Evolutionary conservation across 306 rosid genomes (phyloP).

Genomic region (Trifolium dubium): DNA sequence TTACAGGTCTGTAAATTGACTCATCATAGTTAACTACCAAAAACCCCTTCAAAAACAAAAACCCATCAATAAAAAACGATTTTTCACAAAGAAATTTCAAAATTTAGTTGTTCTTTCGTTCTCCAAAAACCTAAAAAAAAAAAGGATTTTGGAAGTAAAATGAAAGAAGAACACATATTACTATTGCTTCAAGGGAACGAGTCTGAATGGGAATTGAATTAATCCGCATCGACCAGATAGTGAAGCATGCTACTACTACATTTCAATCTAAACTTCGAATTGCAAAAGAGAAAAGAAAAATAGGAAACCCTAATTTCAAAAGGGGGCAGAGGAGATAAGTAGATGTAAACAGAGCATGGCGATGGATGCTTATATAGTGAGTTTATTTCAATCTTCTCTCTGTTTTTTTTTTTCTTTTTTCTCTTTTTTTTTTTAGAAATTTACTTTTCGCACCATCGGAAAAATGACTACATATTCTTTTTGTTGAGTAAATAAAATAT

Average conservation of each 20-base stretch:
- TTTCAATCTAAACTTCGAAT: not conserved
- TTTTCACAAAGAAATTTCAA: no score
- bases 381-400: no score
- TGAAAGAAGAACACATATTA: conserved; percentile 52
- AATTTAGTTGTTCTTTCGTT: conserved; percentile 60
- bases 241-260: conserved; percentile 52
- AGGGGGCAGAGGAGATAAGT: not conserved
- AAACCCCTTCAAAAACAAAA: no score
- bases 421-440: no score
- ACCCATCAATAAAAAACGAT: not conserved
- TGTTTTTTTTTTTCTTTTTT: no score
- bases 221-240: conserved; percentile 89
- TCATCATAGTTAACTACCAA: conserved; percentile 60
- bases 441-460: no score
- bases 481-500: no score
- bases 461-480: no score
- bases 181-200: conserved; percentile 99
- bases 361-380: no score
- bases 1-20: conserved; percentile 78
- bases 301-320: not conserved
- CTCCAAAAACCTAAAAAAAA: conserved; percentile 35
- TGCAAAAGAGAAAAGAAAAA: not conserved
- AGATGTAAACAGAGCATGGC: not conserved
- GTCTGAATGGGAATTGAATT: conserved; percentile 64
- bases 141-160: conserved; percentile 22